Base-by-base conservation (phyloP, 306 rosid genomes). In the Sesbania bispinosa region DNA sequence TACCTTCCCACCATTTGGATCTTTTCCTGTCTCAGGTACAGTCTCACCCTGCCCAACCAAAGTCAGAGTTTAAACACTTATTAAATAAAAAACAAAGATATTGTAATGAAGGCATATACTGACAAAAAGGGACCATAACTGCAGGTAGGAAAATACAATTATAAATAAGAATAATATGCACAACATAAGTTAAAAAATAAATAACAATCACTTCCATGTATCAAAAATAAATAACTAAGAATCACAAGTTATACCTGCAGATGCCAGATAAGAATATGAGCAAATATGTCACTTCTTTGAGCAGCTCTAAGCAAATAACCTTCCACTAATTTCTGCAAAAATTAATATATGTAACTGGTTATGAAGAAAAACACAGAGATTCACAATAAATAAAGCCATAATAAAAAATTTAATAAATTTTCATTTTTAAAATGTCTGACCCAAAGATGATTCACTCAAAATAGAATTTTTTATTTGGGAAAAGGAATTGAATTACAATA, bases 251-350 rank as follows among this genome's bases (percentile, higher is more conserved):
- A 69, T 67, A 84, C 99, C 99, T 91, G 99, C 67, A 94, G 78
- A 83, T 91, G 92, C 99, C 99, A 94, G 76, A 94, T 89, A 79
- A 94, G 92, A 74, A 89, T 91, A 76, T 94, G 99, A 35, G 99
- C 92, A 83, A 94, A 94, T 75, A 94, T 78, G 70, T 94, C 97
- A 82, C 97, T 87, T 82, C 99, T 76, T 77, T 90, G 95, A 77
- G 97, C 80, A 82, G 95, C 97, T 86, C 99, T 91, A 14, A 94
- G 97, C 74, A 94, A 85, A 86, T 91, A 94, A 24, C 99, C 99
- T 84, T 94, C 96, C 3, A 94, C 99, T 75, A 94, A 83, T 69
- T 20, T 87, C 99, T 94, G 96, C 65, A 89, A 74, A 83, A 10
- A 47, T 53, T 10, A 75, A 80, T 29, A 9, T 16, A 79, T 18